These are phyloP conservation scores for Diplodia sapinea DNA, from an alignment of 2,329 filamentous ascomycete genomes.

Conservation along the genomic window DNA sequence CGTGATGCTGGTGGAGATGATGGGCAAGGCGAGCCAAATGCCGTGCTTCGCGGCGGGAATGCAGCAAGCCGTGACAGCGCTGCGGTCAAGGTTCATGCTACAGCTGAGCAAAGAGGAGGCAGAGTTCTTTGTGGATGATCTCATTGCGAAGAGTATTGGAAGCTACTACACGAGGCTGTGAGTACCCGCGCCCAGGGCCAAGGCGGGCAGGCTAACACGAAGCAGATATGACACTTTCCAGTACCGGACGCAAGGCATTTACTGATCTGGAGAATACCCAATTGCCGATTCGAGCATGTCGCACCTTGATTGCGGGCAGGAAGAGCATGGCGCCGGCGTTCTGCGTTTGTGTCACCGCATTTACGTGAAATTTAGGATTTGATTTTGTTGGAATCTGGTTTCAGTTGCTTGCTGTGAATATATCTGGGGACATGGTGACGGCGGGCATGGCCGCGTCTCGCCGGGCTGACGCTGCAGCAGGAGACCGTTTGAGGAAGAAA, in stretches of 20 bases:
- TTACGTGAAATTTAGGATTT: conserved; percentile 8
- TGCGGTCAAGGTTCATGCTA: conserved; percentile 78
- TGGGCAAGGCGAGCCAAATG: conserved; percentile 84
- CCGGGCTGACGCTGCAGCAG: neutral
- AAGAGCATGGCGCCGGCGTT: conserved; percentile 30
- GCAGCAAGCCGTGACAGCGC: conserved; percentile 69
- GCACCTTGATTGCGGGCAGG: conserved; percentile 14
- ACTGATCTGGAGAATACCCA: conserved; percentile 56
- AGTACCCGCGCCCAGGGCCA: conserved; percentile 44
- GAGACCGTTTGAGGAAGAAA: neutral
- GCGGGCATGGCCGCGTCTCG: neutral
- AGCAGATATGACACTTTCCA: conserved; percentile 81
- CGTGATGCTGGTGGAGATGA: conserved; percentile 81
- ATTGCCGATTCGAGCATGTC: conserved; percentile 18
- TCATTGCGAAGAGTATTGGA: conserved; percentile 80
- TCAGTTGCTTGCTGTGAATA: neutral
- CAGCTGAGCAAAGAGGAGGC: conserved; percentile 84
- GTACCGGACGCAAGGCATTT: conserved; percentile 86
- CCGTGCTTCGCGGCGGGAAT: conserved; percentile 79
- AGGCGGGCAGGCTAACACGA: neutral
- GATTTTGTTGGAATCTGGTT: neutral
- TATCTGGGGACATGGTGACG: neutral
- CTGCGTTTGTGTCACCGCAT: conserved; percentile 14
- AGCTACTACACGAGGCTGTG: conserved; percentile 88
- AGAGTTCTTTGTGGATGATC: conserved; percentile 79